A percentile compares a stretch with the other conserved stretches of the same genome.
phyloP scores from a whole-genome alignment of 805 yeast species.

The Zygosaccharomyces lentus region DNA sequence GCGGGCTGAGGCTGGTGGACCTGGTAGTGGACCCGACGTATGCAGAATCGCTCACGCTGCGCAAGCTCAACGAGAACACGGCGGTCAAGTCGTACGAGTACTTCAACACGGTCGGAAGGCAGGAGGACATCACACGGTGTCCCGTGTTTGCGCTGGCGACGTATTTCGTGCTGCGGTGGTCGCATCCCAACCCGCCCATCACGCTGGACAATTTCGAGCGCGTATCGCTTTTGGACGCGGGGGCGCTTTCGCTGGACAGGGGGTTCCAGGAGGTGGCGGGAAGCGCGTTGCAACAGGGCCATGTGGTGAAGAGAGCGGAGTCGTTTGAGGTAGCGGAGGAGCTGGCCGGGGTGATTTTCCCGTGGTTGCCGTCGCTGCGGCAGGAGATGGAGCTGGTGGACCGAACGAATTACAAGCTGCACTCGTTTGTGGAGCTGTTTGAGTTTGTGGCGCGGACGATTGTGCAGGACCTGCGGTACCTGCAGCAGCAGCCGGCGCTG shows the following conservation, averaged over 20 bases:
- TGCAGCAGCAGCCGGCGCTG: slow-evolving; percentile 23
- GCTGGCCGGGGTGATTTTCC: slow-evolving; percentile 26
- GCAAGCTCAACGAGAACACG: slow-evolving; percentile 30
- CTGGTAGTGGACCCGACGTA: slow-evolving; percentile 36
- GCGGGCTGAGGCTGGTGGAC: slow-evolving; percentile 26
- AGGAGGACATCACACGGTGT: slow-evolving; percentile 31
- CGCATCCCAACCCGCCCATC: slow-evolving; percentile 26
- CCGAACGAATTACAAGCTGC: slow-evolving; percentile 32
- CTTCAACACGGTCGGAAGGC: slow-evolving; percentile 33
- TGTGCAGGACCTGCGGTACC: slow-evolving; percentile 31
- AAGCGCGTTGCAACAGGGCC: slow-evolving; percentile 2
- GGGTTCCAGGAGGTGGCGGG: slow-evolving; percentile 7
- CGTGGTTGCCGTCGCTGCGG: slow-evolving; percentile 31
- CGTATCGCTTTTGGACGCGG: slow-evolving; percentile 23
- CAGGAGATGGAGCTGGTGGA: slow-evolving; percentile 28
- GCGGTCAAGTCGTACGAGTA: slow-evolving; percentile 29
- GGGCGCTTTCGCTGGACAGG: slow-evolving; percentile 15
- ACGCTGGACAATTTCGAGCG: slow-evolving; percentile 22
- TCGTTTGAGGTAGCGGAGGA: slow-evolving; percentile 25
- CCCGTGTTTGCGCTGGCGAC: slow-evolving; percentile 34
- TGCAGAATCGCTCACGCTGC: slow-evolving; percentile 33
- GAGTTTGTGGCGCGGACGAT: slow-evolving; percentile 30
- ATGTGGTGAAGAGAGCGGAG: slow-evolving; percentile 20
- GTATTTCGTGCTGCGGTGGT: slow-evolving; percentile 32
- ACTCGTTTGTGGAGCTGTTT: slow-evolving; percentile 33